Evolutionary conservation across 495 filamentous ascomycete species (phyloP).

Genomic region (Staphylotrichum longicolle): DNA sequence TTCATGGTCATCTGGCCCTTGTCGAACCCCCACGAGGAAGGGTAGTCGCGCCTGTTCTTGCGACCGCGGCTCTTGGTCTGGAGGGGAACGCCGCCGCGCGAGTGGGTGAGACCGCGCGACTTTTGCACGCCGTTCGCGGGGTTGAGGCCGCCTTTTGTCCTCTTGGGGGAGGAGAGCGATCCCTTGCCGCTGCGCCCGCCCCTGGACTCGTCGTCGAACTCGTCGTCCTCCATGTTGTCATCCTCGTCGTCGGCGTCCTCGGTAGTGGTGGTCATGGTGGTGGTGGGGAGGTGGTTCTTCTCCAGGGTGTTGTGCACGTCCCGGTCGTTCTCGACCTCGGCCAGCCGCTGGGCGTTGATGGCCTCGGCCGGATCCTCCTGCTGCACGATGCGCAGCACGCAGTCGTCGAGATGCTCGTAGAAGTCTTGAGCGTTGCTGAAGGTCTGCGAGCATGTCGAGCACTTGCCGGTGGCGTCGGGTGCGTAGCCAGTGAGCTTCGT

Average conservation of each 20-base stretch:
- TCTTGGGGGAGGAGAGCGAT: constrained; percentile 34
- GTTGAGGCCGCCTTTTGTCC: constrained; percentile 43
- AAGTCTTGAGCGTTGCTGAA: constrained; percentile 97
- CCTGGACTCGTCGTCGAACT: constrained; percentile 39
- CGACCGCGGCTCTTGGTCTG: constrained; percentile 60
- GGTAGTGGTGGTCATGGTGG: constrained; percentile 55
- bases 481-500: constrained; percentile 64
- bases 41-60: constrained; percentile 90
- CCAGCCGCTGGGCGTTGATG: constrained; percentile 85
- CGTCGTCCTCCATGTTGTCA: constrained; percentile 58
- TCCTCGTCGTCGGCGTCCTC: constrained; percentile 65
- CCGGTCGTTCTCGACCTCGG: constrained; percentile 77
- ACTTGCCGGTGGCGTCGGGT: constrained; percentile 82
- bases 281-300: constrained; percentile 68
- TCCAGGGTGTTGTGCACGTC: constrained; percentile 81
- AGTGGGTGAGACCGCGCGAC: constrained; percentile 58
- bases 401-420: constrained; percentile 99
- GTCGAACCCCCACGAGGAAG: constrained; percentile 86
- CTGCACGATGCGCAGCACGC: constrained; percentile 94
- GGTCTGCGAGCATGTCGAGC: constrained; percentile 87
- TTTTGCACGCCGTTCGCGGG: constrained; percentile 52
- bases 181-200: constrained; percentile 29
- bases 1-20: constrained; percentile 93
- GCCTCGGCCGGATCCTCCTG: constrained; percentile 95
- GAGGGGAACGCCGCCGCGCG: constrained; percentile 59